Evolutionary conservation across 768 basidiomycete species (phyloP).

Genomic region (Leccinum incarnatum): DNA sequence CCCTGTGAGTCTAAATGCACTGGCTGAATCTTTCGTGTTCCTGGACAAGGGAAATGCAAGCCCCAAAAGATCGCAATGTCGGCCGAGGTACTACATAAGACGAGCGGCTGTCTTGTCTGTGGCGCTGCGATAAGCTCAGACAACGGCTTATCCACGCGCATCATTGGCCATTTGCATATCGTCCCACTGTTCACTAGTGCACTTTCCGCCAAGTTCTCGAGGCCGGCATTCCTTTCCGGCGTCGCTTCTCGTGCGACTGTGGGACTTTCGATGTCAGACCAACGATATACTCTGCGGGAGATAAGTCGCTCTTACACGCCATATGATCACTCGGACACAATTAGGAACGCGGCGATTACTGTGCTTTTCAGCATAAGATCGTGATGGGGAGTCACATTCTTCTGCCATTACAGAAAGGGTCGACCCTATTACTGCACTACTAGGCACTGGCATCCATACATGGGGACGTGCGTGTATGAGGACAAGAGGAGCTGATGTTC

Average conservation of each 20-base stretch:
- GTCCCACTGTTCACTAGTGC: not conserved
- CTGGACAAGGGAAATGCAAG: too few species aligned
- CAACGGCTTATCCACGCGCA: not conserved
- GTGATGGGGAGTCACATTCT: not conserved
- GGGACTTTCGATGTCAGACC: not conserved
- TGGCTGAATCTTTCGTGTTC: not conserved
- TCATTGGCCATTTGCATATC: not conserved
- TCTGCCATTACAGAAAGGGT: not conserved
- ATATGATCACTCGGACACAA: not conserved
- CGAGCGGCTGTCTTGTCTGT: not conserved
- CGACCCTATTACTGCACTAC: not conserved
- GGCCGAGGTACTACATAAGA: not conserved
- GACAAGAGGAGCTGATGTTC: too few species aligned
- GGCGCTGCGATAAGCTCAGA: not conserved
- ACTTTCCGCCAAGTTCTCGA: too few species aligned
- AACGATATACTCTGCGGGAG: not conserved
- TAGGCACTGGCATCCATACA: too few species aligned
- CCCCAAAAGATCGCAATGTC: not conserved
- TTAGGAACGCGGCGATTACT: not conserved
- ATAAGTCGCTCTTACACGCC: not conserved
- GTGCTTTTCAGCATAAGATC: not conserved
- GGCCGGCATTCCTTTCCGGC: not conserved
- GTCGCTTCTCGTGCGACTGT: not conserved
- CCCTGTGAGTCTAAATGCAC: not conserved
- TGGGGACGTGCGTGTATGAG: too few species aligned